phyloP scores from a whole-genome alignment of 345 rosid species.

The Aurinia saxatilis region DNA sequence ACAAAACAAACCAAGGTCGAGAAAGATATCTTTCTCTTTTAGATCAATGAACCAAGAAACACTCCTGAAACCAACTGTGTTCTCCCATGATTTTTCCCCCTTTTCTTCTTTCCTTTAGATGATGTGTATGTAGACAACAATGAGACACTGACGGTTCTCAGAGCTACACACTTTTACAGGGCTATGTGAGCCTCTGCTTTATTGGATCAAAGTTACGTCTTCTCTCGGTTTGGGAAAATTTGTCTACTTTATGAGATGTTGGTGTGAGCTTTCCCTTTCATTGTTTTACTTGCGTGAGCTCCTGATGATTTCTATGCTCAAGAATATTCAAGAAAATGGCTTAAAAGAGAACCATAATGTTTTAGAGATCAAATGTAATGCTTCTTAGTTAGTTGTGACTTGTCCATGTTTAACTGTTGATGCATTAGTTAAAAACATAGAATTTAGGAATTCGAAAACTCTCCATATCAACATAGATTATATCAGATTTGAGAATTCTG shows the following conservation, averaged over 20 bases:
- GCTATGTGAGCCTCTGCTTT: slow-evolving; percentile 29
- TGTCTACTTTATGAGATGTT: slow-evolving; percentile 1
- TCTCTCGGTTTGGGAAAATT: slow-evolving; percentile 1
- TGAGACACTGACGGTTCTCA: no score
- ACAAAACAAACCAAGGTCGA: slow-evolving; percentile 10
- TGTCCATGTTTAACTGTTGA: no score
- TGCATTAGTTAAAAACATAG: no score
- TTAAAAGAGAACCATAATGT: no score
- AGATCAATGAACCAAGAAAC: no score
- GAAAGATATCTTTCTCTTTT: no score
- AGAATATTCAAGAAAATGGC: background rate
- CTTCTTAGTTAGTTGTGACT: no score
- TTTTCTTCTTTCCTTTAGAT: background rate
- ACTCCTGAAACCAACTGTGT: slow-evolving; percentile 10
- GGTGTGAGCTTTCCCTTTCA: no score
- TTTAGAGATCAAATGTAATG: background rate
- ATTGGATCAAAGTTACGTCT: slow-evolving; percentile 25
- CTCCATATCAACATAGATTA: no score
- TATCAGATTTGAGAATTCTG: no score
- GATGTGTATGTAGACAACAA: slow-evolving; percentile 22
- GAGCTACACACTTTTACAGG: no score
- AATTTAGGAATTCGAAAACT: background rate
- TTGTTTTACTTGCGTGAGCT: slow-evolving; percentile 20
- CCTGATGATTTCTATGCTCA: slow-evolving; percentile 11
- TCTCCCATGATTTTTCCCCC: no score